Percentiles rank a stretch among this genome's conserved stretches.
Evolutionary conservation across 306 rosid species (phyloP).

Genomic region (Acmispon strigosus): DNA sequence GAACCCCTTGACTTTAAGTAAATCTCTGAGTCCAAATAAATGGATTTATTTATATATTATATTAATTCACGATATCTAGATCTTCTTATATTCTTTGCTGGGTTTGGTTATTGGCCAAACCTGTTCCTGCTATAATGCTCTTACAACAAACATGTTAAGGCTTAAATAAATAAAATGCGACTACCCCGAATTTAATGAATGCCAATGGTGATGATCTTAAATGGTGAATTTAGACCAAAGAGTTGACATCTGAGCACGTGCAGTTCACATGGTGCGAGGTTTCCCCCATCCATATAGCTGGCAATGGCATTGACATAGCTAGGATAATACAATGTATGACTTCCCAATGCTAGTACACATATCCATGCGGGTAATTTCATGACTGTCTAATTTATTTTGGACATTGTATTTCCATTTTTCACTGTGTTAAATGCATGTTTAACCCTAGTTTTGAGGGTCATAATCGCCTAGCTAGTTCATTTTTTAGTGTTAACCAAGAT

Average conservation of each 20-base stretch:
- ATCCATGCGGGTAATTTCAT: too few relatives aligned
- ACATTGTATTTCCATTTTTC: too few relatives aligned
- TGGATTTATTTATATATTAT: too few relatives aligned
- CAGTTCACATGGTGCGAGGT: constrained; percentile 21
- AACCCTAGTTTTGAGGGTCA: too few relatives aligned
- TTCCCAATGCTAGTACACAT: too few relatives aligned
- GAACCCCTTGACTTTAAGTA: constrained; percentile 20
- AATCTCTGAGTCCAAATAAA: neutral
- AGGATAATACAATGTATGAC: too few relatives aligned
- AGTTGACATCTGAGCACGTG: constrained; percentile 24
- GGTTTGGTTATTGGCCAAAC: constrained; percentile 25
- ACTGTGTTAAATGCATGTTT: too few relatives aligned
- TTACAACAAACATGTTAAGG: neutral
- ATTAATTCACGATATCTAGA: too few relatives aligned
- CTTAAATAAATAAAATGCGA: neutral
- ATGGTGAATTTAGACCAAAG: neutral
- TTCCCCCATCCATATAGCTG: constrained; percentile 11
- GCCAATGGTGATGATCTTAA: neutral
- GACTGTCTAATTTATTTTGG: too few relatives aligned
- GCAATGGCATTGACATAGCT: constrained; percentile 15
- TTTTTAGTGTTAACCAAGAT: too few relatives aligned
- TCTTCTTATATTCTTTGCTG: neutral
- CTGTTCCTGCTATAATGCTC: neutral
- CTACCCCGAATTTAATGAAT: constrained; percentile 12
- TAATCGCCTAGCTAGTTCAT: too few relatives aligned